Base-by-base conservation (phyloP, 192 early-diverging fungal genomes). In the Coemansia sp. region DNA sequence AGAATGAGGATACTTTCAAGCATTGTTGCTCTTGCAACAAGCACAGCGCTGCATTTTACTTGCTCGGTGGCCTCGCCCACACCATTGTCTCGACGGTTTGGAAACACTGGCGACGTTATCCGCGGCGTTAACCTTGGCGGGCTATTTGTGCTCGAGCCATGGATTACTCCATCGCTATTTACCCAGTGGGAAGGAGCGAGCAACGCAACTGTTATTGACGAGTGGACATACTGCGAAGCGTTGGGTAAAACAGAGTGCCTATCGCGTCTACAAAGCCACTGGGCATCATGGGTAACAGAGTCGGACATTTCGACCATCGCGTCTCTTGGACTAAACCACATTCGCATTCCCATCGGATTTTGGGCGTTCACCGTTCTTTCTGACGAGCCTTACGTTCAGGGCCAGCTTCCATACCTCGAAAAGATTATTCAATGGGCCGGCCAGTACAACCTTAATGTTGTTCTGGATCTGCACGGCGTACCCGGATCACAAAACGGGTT, bases 401-500 rank as follows among this genome's bases (percentile, higher is more conserved):
- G 80, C 23, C 76, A 83, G 44, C 41, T 83, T 6, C 73, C 72
- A 2, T 85, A 77, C 24, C 41, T 79, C 6, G 63, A 79, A 36
- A 34, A 62, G 24, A 61, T 81, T 4, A 64, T 88, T 15, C 63
- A 67, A 10, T 86, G 78, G 75, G 67, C 69, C 20, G 75, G 83
- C 35, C 84, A 84, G 57, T 67, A 87, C 55, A 57, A 66, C 1
- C 63, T 88, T 18, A 80, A 88, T 26, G 87, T 77, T 6, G 75
- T 88, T 14, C 72, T 88, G 16, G 87, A 88, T 56, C 63, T 88
- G 20, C 87, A 88, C 48, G 87, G 87, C 15, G 75, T 79, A 11
- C 87, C 87, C 6, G 87, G 87, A 12, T 88, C 87, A 43, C 87
- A 88, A 59, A 88, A 88, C 59, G 87, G 87, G 18, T 85, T 87